Conservation (phyloP, 257 asterid species). For the Salvia miltiorrhiza region DNA sequence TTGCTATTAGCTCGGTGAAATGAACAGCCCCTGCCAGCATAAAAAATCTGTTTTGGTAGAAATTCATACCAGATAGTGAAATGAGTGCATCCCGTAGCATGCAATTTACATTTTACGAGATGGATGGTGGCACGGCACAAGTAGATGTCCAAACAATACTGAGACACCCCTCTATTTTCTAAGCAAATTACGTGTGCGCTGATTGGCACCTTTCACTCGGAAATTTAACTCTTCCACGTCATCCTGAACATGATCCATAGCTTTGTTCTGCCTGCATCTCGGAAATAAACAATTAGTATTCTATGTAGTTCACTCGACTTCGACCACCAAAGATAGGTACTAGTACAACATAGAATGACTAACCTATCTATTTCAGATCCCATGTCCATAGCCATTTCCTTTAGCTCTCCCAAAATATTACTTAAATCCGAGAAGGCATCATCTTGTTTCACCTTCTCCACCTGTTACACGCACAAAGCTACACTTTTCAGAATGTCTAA, state of each 20-base stretch:
- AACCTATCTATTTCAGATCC: conserved; percentile 77
- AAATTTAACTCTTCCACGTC: conserved; percentile 61
- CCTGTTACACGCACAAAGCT: too few relatives aligned
- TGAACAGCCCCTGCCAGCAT: not conserved
- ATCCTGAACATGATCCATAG: conserved; percentile 52
- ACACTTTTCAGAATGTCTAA: too few relatives aligned
- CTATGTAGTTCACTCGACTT: not conserved
- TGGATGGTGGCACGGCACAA: not conserved
- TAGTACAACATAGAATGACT: conserved; percentile 10
- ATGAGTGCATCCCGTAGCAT: not conserved
- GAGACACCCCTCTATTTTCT: conserved; percentile 37
- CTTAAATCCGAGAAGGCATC: conserved; percentile 65
- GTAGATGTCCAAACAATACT: not conserved
- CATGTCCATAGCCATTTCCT: conserved; percentile 81
- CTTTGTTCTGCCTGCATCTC: conserved; percentile 55
- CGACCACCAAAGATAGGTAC: not conserved
- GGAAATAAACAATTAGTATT: conserved; percentile 2
- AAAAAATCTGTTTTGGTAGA: not conserved
- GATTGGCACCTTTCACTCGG: conserved; percentile 59
- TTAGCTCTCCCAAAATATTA: conserved; percentile 63
- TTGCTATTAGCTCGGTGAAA: not conserved
- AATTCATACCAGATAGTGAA: not conserved
- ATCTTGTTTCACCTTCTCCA: conserved; percentile 68
- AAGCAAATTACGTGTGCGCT: conserved; percentile 56
- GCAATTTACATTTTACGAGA: conserved; percentile 10